Conservation (phyloP, 805 yeast species). For the Tetrapisispora fleetii region DNA sequence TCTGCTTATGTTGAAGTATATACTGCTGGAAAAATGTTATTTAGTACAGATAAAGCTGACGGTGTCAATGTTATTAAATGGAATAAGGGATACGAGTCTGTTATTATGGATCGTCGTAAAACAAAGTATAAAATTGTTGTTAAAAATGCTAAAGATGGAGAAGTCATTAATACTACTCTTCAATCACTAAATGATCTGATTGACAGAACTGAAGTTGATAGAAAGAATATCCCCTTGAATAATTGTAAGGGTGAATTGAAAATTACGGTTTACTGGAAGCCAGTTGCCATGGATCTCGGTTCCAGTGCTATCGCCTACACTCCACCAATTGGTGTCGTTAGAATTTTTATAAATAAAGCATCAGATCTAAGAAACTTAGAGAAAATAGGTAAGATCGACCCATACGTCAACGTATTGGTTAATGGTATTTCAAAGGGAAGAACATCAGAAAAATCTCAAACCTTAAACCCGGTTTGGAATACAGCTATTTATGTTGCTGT, state of each 20-base stretch:
- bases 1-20: constrained; percentile 64
- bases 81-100: constrained; percentile 52
- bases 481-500: constrained; percentile 75
- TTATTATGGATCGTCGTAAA: constrained; percentile 62
- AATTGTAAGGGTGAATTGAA: constrained; percentile 65
- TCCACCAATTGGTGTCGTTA: constrained; percentile 89
- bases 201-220: constrained; percentile 69
- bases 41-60: constrained; percentile 40
- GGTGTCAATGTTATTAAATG: constrained; percentile 60
- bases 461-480: constrained; percentile 76
- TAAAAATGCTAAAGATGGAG: constrained; percentile 47
- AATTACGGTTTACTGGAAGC: constrained; percentile 71
- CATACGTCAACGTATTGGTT: constrained; percentile 71
- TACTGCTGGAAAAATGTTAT: constrained; percentile 49
- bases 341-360: constrained; percentile 64
- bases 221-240: constrained; percentile 64
- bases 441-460: constrained; percentile 57
- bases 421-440: constrained; percentile 71
- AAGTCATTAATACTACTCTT: constrained; percentile 48
- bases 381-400: constrained; percentile 84
- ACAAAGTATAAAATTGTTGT: constrained; percentile 59
- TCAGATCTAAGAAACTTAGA: constrained; percentile 74
- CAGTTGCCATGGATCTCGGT: constrained; percentile 63
- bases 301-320: constrained; percentile 71
- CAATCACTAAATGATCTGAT: constrained; percentile 55